Evolutionary conservation across 345 rosid species (phyloP), one percentile per base, ranked within the genome.

Genomic region (Kernera saxatilis): DNA sequence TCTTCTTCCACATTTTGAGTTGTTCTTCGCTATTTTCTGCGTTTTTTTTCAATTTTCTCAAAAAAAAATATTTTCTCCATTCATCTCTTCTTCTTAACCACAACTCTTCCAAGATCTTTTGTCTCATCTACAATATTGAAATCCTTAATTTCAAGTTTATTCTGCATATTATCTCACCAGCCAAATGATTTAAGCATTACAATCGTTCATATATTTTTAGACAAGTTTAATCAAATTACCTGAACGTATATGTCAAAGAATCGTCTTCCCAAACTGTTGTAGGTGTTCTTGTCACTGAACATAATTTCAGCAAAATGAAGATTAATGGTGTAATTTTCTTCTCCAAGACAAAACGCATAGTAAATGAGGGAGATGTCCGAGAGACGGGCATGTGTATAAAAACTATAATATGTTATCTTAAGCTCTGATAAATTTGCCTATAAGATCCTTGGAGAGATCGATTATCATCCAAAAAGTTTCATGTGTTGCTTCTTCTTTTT

Each of bases 251-350:
- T 81, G 79, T 91, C 84, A 40, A 88, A 91, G 30, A 80, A 58
- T 30, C 88, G 79, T 77, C 82, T 85, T 29, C 97, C 96, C n/a
- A 83, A 67, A 73, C 80, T 84, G 12, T 0, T 1, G 54, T 57
- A 85, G 3, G 77, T 71, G 33, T 68, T 64, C 48, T 80, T 76
- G 39, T 70, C 56, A 2, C 40, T 70, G 82, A 87, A 84, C 79
- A 75, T 64, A 22, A 84, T 87, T 78, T 91, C 96, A 18, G 90
- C 90, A 58, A 91, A 91, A 72, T 91, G 95, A 64, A 91, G 97
- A 58, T 76, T 85, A 43, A 91, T 86, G 0, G 75, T 80, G 70
- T 89, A 89, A 33, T 63, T 84, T 35, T 86, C 84, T 27, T 77
- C 19, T 74, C 50, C 70, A 14, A 87, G 74, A 70, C 92, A 89